phyloP scores from a whole-genome alignment of 345 rosid genomes.

The Sonneratia caseolaris region DNA sequence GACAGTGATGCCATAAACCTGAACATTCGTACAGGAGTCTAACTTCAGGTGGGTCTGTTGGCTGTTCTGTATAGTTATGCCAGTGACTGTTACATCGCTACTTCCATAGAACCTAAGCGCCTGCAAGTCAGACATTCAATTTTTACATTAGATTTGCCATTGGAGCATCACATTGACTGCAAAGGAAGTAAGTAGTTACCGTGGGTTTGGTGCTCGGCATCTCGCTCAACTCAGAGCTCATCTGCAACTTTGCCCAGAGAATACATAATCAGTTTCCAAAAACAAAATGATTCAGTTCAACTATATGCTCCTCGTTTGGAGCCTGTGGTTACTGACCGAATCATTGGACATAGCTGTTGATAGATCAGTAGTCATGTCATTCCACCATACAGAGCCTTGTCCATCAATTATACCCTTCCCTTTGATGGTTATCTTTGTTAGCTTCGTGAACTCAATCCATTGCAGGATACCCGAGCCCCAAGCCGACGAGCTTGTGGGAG shows the following conservation, averaged over 20 bases:
- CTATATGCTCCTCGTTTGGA: background rate
- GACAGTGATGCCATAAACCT: slow-evolving; percentile 46
- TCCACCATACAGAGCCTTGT: slow-evolving; percentile 82
- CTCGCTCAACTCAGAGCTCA: slow-evolving; percentile 21
- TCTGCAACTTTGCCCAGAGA: slow-evolving; percentile 21
- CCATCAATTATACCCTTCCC: slow-evolving; percentile 85
- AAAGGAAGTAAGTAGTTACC: slow-evolving; percentile 22
- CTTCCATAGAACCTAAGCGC: slow-evolving; percentile 83
- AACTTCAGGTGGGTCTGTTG: slow-evolving; percentile 87
- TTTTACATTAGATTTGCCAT: background rate
- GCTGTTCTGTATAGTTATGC: slow-evolving; percentile 84
- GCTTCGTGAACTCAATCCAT: slow-evolving; percentile 70
- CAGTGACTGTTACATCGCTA: slow-evolving; percentile 47
- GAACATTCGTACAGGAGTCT: slow-evolving; percentile 49
- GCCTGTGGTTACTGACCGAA: slow-evolving; percentile 13
- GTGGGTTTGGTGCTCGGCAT: slow-evolving; percentile 76
- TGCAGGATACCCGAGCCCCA: slow-evolving; percentile 64
- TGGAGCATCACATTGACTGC: background rate
- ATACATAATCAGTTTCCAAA: background rate
- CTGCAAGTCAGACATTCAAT: slow-evolving; percentile 25
- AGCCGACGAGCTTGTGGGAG: slow-evolving; percentile 49
- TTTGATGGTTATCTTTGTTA: slow-evolving; percentile 42
- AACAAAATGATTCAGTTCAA: background rate
- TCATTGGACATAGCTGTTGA: slow-evolving; percentile 16
- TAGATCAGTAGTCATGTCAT: slow-evolving; percentile 24